Percentiles rank a stretch among this genome's conserved stretches.
Evolutionary conservation across 106 monocot species (phyloP).

Genomic region (Vanilla planifolia): DNA sequence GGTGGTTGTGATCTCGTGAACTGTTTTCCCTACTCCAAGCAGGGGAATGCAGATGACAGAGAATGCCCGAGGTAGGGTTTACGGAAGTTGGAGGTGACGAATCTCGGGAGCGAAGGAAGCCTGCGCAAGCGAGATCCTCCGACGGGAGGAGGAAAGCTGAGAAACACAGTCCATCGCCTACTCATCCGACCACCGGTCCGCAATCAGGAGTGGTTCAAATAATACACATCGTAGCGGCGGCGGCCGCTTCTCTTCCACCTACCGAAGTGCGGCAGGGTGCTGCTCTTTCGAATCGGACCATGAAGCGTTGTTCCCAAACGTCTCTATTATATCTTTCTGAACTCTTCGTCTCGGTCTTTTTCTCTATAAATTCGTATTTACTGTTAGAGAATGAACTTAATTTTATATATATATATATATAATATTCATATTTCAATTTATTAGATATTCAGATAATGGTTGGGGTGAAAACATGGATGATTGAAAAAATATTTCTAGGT

Average conservation of each 20-base stretch:
- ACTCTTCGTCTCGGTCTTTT: background rate
- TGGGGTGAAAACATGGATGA: no score
- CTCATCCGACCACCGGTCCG: background rate
- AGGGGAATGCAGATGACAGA: background rate
- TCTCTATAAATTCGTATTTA: no score
- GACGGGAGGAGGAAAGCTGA: background rate
- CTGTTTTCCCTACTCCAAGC: no score
- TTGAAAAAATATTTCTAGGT: no score
- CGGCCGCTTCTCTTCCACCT: constrained; percentile 5
- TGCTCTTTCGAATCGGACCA: constrained; percentile 1
- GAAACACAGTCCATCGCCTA: background rate
- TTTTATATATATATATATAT: no score
- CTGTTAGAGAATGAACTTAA: no score
- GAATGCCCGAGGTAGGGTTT: background rate
- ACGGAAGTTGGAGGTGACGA: background rate
- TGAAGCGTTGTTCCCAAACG: background rate
- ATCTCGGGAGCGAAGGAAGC: background rate
- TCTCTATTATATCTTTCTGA: background rate
- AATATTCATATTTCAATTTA: no score
- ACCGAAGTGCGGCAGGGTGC: background rate
- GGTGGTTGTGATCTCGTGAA: no score
- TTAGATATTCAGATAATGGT: no score
- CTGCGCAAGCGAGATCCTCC: background rate
- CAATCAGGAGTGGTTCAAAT: background rate
- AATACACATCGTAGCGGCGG: background rate